These are phyloP conservation scores for Pichia sp. DNA, from an alignment of 1,139 yeast species.

Conservation along the genomic window DNA sequence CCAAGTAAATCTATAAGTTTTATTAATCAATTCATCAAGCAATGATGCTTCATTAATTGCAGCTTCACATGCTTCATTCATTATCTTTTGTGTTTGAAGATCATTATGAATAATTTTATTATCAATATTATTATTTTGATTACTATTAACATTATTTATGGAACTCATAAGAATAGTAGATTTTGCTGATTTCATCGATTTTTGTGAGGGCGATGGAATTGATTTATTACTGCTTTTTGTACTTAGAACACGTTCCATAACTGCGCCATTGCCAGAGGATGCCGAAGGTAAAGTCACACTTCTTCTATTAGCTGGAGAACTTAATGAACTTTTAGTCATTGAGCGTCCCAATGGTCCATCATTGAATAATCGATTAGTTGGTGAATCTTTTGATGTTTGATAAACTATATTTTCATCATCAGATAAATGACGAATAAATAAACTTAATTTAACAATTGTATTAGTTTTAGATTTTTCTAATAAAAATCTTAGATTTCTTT, in stretches of 20 bases:
- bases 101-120: background rate
- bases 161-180: background rate
- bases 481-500: constrained; percentile 54
- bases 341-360: background rate
- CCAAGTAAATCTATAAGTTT: constrained; percentile 71
- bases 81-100: constrained; percentile 11
- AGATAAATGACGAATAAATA: constrained; percentile 23
- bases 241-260: background rate
- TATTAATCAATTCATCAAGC: constrained; percentile 34
- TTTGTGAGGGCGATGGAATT: background rate
- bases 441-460: constrained; percentile 54
- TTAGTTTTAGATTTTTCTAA: constrained; percentile 77
- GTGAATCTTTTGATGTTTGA: background rate
- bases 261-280: background rate
- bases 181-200: background rate
- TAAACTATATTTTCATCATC: constrained; percentile 3
- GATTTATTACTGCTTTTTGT: background rate
- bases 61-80: constrained; percentile 15
- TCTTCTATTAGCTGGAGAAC: background rate
- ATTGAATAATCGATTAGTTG: background rate
- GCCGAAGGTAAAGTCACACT: background rate
- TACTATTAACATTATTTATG: no score
- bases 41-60: constrained; percentile 8
- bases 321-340: no score
- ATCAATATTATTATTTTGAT: no score